Conservation (phyloP, 257 asterid genomes). For the Thymus quinquecostatus region DNA sequence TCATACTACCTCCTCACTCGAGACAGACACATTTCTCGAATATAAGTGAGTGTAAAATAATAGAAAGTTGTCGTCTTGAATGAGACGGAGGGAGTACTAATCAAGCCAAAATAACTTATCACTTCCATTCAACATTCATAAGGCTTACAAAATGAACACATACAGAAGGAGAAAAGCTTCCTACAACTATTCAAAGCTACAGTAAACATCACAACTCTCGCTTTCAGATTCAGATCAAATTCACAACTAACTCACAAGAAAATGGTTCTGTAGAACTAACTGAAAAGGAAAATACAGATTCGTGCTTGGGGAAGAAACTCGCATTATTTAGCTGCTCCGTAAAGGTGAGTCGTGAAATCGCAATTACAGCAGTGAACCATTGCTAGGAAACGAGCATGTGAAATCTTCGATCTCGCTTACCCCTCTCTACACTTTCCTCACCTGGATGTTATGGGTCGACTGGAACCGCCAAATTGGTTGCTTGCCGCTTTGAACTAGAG, state of each 20-base stretch:
- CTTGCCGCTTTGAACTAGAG: slow-evolving; percentile 93
- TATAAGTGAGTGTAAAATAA: no score
- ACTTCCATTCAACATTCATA: neutral
- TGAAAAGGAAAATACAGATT: neutral
- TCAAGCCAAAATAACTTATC: no score
- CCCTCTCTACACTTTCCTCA: slow-evolving; percentile 66
- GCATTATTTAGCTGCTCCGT: slow-evolving; percentile 4
- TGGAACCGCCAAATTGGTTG: slow-evolving; percentile 84
- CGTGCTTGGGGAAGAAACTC: slow-evolving; percentile 4
- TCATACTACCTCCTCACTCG: no score
- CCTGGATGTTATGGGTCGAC: slow-evolving; percentile 92
- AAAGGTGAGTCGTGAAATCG: slow-evolving; percentile 16
- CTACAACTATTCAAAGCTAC: slow-evolving; percentile 10
- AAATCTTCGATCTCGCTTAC: neutral
- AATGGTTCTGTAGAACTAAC: neutral
- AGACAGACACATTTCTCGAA: no score
- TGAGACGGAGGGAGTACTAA: no score
- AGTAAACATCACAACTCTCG: slow-evolving; percentile 15
- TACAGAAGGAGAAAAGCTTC: slow-evolving; percentile 7
- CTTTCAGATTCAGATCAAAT: slow-evolving; percentile 17
- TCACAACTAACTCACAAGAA: neutral
- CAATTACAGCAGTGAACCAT: neutral
- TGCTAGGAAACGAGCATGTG: neutral
- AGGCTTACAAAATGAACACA: neutral
- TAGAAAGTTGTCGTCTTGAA: no score